Conservation (phyloP, 2,329 filamentous ascomycete genomes). For the Colletotrichum brevisporum region DNA sequence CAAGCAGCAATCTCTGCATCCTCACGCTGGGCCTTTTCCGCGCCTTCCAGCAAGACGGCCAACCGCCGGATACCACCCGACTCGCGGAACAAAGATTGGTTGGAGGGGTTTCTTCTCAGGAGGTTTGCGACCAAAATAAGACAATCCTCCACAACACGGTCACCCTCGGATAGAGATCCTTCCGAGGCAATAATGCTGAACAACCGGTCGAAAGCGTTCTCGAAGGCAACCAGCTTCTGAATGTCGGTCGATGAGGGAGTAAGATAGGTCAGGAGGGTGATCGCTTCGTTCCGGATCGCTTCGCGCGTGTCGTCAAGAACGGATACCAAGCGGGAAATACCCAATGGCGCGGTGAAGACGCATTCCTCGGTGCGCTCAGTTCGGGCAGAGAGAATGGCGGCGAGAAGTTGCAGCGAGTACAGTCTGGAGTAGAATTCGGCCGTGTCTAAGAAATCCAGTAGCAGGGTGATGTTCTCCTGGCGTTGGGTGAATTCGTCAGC, state of each 20-base stretch:
- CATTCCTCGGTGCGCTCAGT: conserved; percentile 96
- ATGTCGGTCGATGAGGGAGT: conserved; percentile 90
- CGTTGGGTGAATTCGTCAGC: conserved; percentile 98
- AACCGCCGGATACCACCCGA: conserved; percentile 85
- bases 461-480: conserved; percentile 94
- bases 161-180: conserved; percentile 85
- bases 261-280: conserved; percentile 88
- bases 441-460: conserved; percentile 90
- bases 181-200: conserved; percentile 87
- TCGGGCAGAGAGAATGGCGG: conserved; percentile 86
- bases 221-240: conserved; percentile 95
- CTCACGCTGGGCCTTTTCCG: conserved; percentile 66
- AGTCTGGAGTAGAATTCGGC: conserved; percentile 91
- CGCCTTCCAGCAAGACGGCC: conserved; percentile 75
- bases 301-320: conserved; percentile 89
- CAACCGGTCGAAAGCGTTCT: conserved; percentile 90
- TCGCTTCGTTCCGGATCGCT: conserved; percentile 87
- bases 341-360: conserved; percentile 88
- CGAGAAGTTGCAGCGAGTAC: conserved; percentile 90
- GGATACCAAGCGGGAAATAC: conserved; percentile 87
- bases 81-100: conserved; percentile 94
- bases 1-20: conserved; percentile 77
- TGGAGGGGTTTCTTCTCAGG: conserved; percentile 87
- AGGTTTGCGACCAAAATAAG: conserved; percentile 92
- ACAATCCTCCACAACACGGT: conserved; percentile 92